Percentiles rank a stretch among this genome's conserved stretches.
These are phyloP conservation scores for Botrytis cinerea DNA, from an alignment of 2,329 filamentous ascomycete genomes.

Conservation along the genomic window DNA sequence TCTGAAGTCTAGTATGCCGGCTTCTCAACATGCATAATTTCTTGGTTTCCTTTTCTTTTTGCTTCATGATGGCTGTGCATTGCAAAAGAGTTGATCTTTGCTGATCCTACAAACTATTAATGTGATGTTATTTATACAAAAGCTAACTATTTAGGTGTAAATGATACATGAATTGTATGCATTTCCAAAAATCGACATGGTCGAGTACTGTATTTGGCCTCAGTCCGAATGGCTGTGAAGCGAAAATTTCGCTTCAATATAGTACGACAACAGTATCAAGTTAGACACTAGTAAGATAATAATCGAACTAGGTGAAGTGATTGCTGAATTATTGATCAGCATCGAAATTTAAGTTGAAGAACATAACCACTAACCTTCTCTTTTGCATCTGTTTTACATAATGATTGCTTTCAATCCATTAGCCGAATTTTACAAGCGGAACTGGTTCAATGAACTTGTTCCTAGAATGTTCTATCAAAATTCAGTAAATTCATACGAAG, in stretches of 20 bases:
- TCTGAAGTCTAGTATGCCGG: not conserved
- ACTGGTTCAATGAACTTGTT: not conserved
- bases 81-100: not conserved
- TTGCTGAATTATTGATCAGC: not conserved
- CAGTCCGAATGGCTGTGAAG: not conserved
- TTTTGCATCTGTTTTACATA: not conserved
- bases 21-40: not conserved
- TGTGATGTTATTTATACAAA: not conserved
- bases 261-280: not conserved
- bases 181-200: not conserved
- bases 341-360: not conserved
- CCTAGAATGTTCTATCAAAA: not conserved
- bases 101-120: not conserved
- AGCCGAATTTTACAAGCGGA: not conserved
- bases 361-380: not conserved
- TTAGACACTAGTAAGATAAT: not conserved
- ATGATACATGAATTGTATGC: not conserved
- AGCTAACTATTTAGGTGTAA: not conserved
- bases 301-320: not conserved
- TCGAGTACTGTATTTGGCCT: not conserved
- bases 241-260: not conserved
- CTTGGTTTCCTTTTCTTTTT: not conserved
- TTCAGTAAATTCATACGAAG: accelerated
- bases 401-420: not conserved
- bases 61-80: too few species aligned